These are phyloP conservation scores for Petunia secreta DNA, from an alignment of 257 asterid species.

Conservation along the genomic window DNA sequence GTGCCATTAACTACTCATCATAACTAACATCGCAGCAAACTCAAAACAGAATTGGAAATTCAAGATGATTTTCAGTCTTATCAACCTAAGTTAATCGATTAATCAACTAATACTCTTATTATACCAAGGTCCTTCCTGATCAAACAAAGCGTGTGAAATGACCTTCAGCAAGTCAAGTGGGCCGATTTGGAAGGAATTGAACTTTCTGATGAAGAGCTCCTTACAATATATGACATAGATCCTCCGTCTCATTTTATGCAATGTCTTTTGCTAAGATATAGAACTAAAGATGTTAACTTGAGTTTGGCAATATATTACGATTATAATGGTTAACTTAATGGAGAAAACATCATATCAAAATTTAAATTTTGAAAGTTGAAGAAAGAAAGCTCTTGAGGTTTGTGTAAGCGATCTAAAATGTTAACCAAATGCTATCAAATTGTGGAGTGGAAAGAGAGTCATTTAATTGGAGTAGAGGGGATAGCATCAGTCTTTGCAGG, in stretches of 20 bases:
- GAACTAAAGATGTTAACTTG: neutral
- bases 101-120: constrained; percentile 21
- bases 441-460: neutral
- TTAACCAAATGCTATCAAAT: neutral
- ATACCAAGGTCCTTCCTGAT: constrained; percentile 14
- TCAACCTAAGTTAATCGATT: constrained; percentile 18
- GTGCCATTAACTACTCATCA: neutral
- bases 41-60: neutral
- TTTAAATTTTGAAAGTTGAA: neutral
- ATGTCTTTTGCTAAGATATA: constrained; percentile 2
- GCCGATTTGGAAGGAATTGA: neutral
- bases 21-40: neutral
- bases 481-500: constrained; percentile 11
- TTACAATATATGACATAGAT: neutral
- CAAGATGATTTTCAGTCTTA: neutral
- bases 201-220: no score
- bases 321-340: neutral
- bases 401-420: neutral
- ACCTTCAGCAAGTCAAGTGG: constrained; percentile 9
- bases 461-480: neutral
- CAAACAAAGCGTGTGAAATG: constrained; percentile 7
- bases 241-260: neutral
- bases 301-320: neutral
- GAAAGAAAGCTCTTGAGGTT: neutral
- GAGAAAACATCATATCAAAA: neutral